phyloP scores from a whole-genome alignment of 2,329 filamentous ascomycete species.

The Ascosphaera pollenicola region DNA sequence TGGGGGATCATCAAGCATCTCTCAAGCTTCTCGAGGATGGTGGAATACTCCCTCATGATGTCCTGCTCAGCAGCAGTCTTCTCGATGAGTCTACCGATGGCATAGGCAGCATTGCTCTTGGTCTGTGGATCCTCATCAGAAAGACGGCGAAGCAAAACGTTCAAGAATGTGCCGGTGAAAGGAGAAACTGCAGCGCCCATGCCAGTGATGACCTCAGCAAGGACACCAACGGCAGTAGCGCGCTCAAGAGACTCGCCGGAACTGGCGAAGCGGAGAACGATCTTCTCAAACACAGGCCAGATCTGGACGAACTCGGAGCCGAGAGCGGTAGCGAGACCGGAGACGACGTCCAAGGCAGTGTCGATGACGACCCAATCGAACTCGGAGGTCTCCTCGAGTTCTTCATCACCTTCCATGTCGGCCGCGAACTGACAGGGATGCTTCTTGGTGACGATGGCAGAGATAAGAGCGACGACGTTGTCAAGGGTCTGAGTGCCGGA shows the following conservation, averaged over 20 bases:
- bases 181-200: slow-evolving; percentile 65
- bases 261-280: slow-evolving; percentile 66
- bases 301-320: slow-evolving; percentile 64
- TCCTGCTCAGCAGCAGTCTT: slow-evolving; percentile 55
- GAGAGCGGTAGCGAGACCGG: slow-evolving; percentile 61
- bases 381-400: slow-evolving; percentile 63
- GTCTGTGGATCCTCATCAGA: slow-evolving; percentile 77
- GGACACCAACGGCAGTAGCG: slow-evolving; percentile 70
- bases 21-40: slow-evolving; percentile 70
- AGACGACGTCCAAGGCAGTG: slow-evolving; percentile 76
- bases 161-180: slow-evolving; percentile 55
- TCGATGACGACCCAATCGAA: slow-evolving; percentile 97
- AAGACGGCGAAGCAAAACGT: slow-evolving; percentile 65
- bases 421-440: slow-evolving; percentile 82
- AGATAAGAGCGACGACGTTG: slow-evolving; percentile 52
- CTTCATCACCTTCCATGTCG: slow-evolving; percentile 53
- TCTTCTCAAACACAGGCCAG: slow-evolving; percentile 93
- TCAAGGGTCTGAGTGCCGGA: slow-evolving; percentile 50
- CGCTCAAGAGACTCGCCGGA: slow-evolving; percentile 74
- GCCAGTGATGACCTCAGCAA: slow-evolving; percentile 73
- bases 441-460: slow-evolving; percentile 64
- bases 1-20: slow-evolving; percentile 56
- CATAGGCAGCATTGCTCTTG: slow-evolving; percentile 90
- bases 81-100: slow-evolving; percentile 62
- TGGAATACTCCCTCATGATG: slow-evolving; percentile 51